Evolutionary conservation across 768 basidiomycete genomes (phyloP).

Genomic region (Daedaleopsis nitida): DNA sequence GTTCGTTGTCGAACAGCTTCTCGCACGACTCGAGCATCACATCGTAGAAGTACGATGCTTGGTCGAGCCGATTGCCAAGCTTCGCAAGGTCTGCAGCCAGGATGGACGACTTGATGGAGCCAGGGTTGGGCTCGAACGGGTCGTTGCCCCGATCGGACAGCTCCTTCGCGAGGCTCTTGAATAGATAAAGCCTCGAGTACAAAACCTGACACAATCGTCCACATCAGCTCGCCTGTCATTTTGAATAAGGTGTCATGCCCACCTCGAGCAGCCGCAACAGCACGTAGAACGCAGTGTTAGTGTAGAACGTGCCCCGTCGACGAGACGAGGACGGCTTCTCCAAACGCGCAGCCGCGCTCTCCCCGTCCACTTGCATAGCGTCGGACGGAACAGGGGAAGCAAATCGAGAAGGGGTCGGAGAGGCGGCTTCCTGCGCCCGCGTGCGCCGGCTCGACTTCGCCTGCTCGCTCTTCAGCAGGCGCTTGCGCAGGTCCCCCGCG

Average conservation of each 20-base stretch:
- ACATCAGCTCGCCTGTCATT: neutral
- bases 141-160: slow-evolving; percentile 36
- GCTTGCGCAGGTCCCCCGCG: slow-evolving; percentile 72
- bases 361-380: slow-evolving; percentile 35
- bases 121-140: slow-evolving; percentile 32
- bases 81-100: slow-evolving; percentile 21
- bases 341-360: slow-evolving; percentile 23
- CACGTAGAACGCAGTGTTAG: slow-evolving; percentile 87
- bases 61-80: slow-evolving; percentile 32
- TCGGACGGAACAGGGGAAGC: slow-evolving; percentile 62
- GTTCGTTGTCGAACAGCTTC: slow-evolving; percentile 86
- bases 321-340: slow-evolving; percentile 36
- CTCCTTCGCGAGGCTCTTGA: slow-evolving; percentile 69
- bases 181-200: slow-evolving; percentile 76
- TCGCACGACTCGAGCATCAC: slow-evolving; percentile 87
- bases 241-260: slow-evolving; percentile 25
- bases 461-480: slow-evolving; percentile 79
- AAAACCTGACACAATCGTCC: slow-evolving; percentile 61
- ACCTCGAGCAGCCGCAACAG: slow-evolving; percentile 88
- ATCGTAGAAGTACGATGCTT: slow-evolving; percentile 75
- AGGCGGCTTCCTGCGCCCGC: slow-evolving; percentile 50
- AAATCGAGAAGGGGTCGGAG: slow-evolving; percentile 58
- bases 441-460: slow-evolving; percentile 73
- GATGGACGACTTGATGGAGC: slow-evolving; percentile 43
- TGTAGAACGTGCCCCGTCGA: slow-evolving; percentile 73